Evolutionary conservation across 306 rosid genomes (phyloP), one percentile per base, ranked within the genome.

Genomic region (Pterocarpus macrocarpus): DNA sequence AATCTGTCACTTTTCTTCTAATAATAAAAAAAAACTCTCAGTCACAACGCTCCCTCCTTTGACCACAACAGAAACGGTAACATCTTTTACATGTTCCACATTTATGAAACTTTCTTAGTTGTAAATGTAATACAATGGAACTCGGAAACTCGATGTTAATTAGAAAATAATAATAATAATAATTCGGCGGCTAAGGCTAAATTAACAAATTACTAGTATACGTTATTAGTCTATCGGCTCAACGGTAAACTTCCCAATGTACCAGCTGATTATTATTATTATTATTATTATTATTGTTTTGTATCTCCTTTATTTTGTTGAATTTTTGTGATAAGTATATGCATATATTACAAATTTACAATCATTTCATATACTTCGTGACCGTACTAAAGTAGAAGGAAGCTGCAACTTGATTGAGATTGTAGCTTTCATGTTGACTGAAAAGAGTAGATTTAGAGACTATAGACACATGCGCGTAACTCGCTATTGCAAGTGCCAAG

Each of bases 351-450:
- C 41, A 38, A 38, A 38, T 38, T 41, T 39, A n/a, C n/a, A 28
- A 5, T 43, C 32, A 32, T 49, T 30, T 47, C 61, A 22, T 22
- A 49, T 13, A 47, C 14, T 47, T 6, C 75, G 30, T 70, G 44
- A 30, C 8, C 32, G 44, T 53, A 53, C 35, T 16, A 34, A 34
- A 52, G 62, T 32, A 49, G 43, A 69, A 43, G 45, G 45, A 70
- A 50, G 14, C 41, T 56, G 55, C 28, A 56, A 56, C 38, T 56
- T 56, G 22, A 34, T 35, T 59, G 30, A 17, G 57, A 28, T 4
- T 50, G 64, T 34, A 9, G 41, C 49, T n/a, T 35, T 9, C 47
- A 50, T 38, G 41, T 53, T 71, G 76, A 71, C 76, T 33, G 15
- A 50, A 70, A 70, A 12, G 61, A 1, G 43, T 50, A 6, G 34